Evolutionary conservation across 176 grass and related monocot species (phyloP), one percentile per base, ranked within the genome.

Genomic region (Paspalum notatum): DNA sequence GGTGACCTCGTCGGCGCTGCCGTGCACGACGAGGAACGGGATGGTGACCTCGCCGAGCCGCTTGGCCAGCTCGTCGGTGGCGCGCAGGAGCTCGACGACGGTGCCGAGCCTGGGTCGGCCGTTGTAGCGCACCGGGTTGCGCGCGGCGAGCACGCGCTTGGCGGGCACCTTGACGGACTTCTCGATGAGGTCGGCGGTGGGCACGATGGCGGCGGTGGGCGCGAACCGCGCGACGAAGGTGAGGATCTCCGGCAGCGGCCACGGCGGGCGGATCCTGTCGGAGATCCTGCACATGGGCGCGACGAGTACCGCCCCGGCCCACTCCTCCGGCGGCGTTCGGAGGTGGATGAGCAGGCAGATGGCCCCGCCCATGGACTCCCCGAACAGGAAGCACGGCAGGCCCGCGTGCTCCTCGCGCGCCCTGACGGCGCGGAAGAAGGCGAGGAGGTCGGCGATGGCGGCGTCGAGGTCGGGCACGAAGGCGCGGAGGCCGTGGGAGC

Each of bases 271-370:
- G 68, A 98, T 89, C 62, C 85, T 66, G 68, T 98, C 92, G 26
- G 92, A 94, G 82, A 98, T 98, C 90, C 27, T 90, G 85, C 95
- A 98, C 92, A 94, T 98, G 47, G 95, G 95, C 8, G 92, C 92
- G 7, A 98, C 95, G 6, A 98, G 95, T 9, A 98, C 90, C 41
- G 88, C 87, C 20, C 95, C 95, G 1, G 83, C 83, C 95, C 95
- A 98, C 40, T 83, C 85, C 2, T 50, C 83, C 3, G 85, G 85
- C 18, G 6, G 82, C 76, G 85, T 74, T 57, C 70, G 83, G 73
- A 98, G 89, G 75, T 98, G 95, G 83, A 91, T 74, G 63, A 94
- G 76, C 68, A 98, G 90, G 80, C 95, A 90, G 89, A 97, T 79
- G 57, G 95, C 95, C 25, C 90, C 95, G 37, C 95, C 92, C 92